Evolutionary conservation across 2,329 filamentous ascomycete species (phyloP), one percentile per base, ranked within the genome.

Genomic region (Aspergillus sp.): DNA sequence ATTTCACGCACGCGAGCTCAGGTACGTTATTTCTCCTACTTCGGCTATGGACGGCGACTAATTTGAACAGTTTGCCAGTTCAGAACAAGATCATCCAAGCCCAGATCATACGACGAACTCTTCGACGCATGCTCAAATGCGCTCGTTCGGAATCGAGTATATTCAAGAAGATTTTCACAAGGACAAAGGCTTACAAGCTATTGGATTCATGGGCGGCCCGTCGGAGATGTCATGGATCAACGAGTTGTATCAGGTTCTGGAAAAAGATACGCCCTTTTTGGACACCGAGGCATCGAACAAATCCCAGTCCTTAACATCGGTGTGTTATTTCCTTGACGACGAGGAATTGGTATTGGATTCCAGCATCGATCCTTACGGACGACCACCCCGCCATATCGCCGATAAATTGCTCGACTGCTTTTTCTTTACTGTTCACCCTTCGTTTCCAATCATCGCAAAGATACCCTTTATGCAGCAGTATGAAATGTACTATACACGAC

Each of bases 181-280:
- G 23, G 72, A 73, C 57, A 71, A 74, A 50, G 70, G 72, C 44
- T 68, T 72, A 12, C 69, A 73, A 46, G 68, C 71, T 1, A 73
- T 73, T 25, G 75, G 77, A 0, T 79, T 77, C 62, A 70, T 77
- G 57, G 77, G 77, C 9, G 77, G 77, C 52, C 75, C 76, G 45
- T 78, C 77, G 5, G 76, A 77, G 53, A 69, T 76, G 45, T 72
- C 71, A 21, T 79, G 77, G 77, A 61, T 79, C 31, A 74, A 78
- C 59, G 68, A 73, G 51, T 61, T 79, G 55, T 73, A 71, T 44
- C 68, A 74, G 47, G 63, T 73, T 27, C 72, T 76, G 48, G 71
- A 73, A 51, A 66, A 66, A 35, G 68, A 67, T 17, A 56, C 52
- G 15, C 54, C 40, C 4, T 4, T 62, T 59, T 27, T 55, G 58